phyloP scores from a whole-genome alignment of 306 rosid species.

The Notholithocarpus densiflorus region DNA sequence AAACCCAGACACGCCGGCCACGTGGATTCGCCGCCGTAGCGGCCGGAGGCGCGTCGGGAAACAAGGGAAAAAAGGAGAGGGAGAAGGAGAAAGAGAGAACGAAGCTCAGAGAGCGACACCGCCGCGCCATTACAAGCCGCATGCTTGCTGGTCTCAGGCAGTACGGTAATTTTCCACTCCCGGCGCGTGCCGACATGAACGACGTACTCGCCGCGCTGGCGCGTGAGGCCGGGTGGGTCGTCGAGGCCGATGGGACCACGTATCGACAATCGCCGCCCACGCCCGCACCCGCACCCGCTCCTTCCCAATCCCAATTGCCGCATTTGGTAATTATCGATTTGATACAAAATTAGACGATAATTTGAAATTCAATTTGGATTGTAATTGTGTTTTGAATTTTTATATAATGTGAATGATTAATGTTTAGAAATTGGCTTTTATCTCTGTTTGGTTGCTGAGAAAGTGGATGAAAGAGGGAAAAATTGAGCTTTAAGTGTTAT shows the following conservation, averaged over 20 bases:
- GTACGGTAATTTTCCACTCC: conserved; percentile 90
- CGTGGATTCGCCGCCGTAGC: conserved; percentile 78
- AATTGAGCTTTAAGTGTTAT: too few relatives aligned
- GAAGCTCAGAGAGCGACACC: conserved; percentile 97
- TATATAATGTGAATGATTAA: too few relatives aligned
- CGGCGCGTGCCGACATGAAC: conserved; percentile 98
- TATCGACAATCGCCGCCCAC: conserved; percentile 72
- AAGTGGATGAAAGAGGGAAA: too few relatives aligned
- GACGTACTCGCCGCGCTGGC: conserved; percentile 99
- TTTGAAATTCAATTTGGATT: too few relatives aligned
- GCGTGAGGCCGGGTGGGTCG: conserved; percentile 96
- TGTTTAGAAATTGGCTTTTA: too few relatives aligned
- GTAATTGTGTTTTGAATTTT: too few relatives aligned
- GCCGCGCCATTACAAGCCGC: conserved; percentile 95
- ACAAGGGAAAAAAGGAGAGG: conserved; percentile 70
- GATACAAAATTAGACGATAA: too few relatives aligned
- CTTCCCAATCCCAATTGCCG: too few relatives aligned
- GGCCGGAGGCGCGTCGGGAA: conserved; percentile 21
- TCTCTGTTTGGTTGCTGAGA: too few relatives aligned
- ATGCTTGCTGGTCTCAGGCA: conserved; percentile 97
- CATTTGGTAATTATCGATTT: too few relatives aligned
- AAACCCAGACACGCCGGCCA: conserved; percentile 75
- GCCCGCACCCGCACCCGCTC: conserved; percentile 1
- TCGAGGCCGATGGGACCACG: conserved; percentile 86
- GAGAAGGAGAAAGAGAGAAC: conserved; percentile 96